These are phyloP conservation scores for Podospora bellae-mahoneyi DNA, from an alignment of 495 filamentous ascomycete genomes.

Conservation along the genomic window DNA sequence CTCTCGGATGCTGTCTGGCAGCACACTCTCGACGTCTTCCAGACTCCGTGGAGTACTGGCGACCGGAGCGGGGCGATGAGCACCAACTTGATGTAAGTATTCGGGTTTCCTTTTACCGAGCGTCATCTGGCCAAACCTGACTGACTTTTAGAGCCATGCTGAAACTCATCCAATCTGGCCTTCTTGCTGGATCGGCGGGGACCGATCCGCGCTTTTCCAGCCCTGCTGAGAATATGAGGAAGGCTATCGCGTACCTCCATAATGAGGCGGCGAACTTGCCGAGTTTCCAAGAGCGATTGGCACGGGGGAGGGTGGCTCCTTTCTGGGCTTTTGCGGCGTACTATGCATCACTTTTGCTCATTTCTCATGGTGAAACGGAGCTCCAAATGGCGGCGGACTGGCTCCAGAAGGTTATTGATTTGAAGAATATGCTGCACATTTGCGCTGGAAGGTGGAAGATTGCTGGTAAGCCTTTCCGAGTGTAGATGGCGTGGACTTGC, in stretches of 20 bases:
- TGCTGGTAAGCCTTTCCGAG: slow-evolving; percentile 22
- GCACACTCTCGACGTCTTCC: slow-evolving; percentile 18
- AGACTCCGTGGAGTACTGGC: slow-evolving; percentile 17
- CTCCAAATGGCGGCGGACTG: slow-evolving; percentile 21
- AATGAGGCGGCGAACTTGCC: slow-evolving; percentile 16
- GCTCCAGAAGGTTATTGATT: slow-evolving; percentile 22
- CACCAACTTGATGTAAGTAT: slow-evolving; percentile 32
- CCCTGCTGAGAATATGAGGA: slow-evolving; percentile 22
- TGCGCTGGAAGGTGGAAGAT: slow-evolving; percentile 29
- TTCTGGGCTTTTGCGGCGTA: slow-evolving; percentile 28
- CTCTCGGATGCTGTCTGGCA: slow-evolving; percentile 22
- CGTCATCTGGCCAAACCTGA: slow-evolving; percentile 11
- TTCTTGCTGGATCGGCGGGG: slow-evolving; percentile 12
- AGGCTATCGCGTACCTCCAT: slow-evolving; percentile 22
- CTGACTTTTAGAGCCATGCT: slow-evolving; percentile 25
- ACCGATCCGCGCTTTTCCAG: slow-evolving; percentile 9
- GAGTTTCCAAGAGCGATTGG: slow-evolving; percentile 8
- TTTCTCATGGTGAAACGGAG: slow-evolving; percentile 25
- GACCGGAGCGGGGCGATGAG: slow-evolving; percentile 27
- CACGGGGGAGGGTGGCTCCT: slow-evolving; percentile 20
- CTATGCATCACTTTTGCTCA: slow-evolving; percentile 27
- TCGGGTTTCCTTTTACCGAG: not conserved
- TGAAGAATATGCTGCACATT: slow-evolving; percentile 18
- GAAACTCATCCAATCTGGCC: slow-evolving; percentile 29
- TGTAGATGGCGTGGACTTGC: not conserved